Evolutionary conservation across 306 rosid genomes (phyloP).

Genomic region (Ceratonia siliqua): DNA sequence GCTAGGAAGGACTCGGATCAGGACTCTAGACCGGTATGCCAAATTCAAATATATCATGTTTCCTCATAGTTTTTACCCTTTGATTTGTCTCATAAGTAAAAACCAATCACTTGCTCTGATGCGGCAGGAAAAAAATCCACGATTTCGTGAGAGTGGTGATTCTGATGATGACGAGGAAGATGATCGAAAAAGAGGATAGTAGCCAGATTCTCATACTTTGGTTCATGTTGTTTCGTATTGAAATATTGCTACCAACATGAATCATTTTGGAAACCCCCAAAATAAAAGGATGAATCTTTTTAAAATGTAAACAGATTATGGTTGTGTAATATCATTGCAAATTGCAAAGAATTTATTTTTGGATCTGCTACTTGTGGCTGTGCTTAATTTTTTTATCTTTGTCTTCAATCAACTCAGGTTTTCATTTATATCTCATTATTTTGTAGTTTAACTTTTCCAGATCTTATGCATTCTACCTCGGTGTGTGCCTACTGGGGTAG

Average conservation of each 20-base stretch:
- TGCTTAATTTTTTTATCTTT: neutral
- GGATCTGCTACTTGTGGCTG: constrained; percentile 21
- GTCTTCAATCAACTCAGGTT: neutral
- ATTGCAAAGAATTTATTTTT: neutral
- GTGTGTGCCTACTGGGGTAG: no score
- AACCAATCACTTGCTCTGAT: constrained; percentile 23
- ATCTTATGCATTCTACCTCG: neutral
- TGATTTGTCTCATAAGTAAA: constrained; percentile 7
- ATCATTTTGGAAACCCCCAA: neutral
- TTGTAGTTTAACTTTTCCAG: neutral
- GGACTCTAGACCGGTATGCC: constrained; percentile 76
- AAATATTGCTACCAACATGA: neutral
- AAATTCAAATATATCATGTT: neutral
- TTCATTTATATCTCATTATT: neutral
- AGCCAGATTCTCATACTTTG: constrained; percentile 10
- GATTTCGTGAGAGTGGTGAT: constrained; percentile 98
- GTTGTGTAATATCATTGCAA: constrained; percentile 21
- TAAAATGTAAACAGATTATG: constrained; percentile 24
- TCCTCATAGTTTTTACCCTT: neutral
- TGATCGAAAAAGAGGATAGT: constrained; percentile 61
- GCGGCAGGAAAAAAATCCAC: constrained; percentile 89
- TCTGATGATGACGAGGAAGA: constrained; percentile 95
- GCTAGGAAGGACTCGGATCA: constrained; percentile 71
- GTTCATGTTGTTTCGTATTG: neutral
- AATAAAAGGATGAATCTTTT: neutral